Evolutionary conservation across 768 basidiomycete genomes (phyloP).

Genomic region (Cubamyces lactineus): DNA sequence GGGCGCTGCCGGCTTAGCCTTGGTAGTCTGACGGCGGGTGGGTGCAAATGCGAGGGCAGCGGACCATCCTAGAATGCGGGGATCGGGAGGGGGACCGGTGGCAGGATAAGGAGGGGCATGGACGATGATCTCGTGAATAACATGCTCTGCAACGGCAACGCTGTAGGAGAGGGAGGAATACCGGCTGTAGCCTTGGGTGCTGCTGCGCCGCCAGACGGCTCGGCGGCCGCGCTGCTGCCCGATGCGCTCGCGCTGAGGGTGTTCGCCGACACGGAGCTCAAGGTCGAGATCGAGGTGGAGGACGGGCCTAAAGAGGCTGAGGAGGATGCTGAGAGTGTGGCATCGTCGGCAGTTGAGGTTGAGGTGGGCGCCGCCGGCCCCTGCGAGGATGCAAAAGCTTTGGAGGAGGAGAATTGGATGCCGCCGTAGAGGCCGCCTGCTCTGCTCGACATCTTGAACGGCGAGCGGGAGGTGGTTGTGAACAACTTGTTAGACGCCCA

Average conservation of each 20-base stretch:
- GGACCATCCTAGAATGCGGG: slow-evolving; percentile 73
- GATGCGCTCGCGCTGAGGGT: slow-evolving; percentile 19
- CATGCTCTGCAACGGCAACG: slow-evolving; percentile 51
- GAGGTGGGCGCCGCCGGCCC: slow-evolving; percentile 26
- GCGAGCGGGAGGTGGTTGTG: slow-evolving; percentile 3
- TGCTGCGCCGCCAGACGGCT: slow-evolving; percentile 39
- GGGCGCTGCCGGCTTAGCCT: slow-evolving; percentile 55
- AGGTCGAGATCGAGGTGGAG: slow-evolving; percentile 9
- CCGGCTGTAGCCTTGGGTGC: slow-evolving; percentile 56
- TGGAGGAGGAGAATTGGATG: slow-evolving; percentile 78
- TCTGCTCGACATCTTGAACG: slow-evolving; percentile 66
- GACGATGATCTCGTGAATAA: slow-evolving; percentile 49
- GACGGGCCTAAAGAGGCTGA: slow-evolving; percentile 24
- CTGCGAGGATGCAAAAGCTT: slow-evolving; percentile 49
- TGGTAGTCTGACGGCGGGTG: slow-evolving; percentile 62
- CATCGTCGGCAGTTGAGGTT: slow-evolving; percentile 31
- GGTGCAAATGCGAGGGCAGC: slow-evolving; percentile 89
- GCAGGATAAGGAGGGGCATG: slow-evolving; percentile 26
- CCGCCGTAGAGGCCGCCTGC: slow-evolving; percentile 87
- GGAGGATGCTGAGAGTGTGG: slow-evolving; percentile 23
- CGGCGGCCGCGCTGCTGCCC: slow-evolving; percentile 22
- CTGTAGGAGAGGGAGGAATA: slow-evolving; percentile 52
- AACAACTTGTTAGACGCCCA: slow-evolving; percentile 1
- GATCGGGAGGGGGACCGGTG: slow-evolving; percentile 20
- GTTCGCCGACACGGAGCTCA: not conserved